phyloP scores from a whole-genome alignment of 345 rosid species.

The Pistacia integerrima region DNA sequence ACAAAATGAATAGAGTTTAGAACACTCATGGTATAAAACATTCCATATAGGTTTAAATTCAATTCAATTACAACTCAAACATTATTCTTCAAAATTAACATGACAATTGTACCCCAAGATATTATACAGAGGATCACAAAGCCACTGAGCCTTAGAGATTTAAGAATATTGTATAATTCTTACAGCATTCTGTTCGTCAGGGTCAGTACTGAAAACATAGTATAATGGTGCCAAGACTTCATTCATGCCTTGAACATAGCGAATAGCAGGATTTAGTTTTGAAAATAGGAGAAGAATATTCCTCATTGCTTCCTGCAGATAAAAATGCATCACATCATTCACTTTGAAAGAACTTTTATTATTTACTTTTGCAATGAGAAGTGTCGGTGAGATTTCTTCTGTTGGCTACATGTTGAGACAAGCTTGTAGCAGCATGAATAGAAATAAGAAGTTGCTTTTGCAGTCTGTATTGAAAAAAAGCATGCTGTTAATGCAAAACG shows the following conservation, averaged over 20 bases:
- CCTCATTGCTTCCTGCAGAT: conserved; percentile 65
- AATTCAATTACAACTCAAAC: neutral
- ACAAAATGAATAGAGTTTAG: neutral
- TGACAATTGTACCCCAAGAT: neutral
- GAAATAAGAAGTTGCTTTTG: neutral
- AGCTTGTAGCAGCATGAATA: neutral
- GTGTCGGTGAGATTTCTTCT: neutral
- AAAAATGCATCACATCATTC: neutral
- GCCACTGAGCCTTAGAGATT: conserved; percentile 5
- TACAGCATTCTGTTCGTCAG: conserved; percentile 59
- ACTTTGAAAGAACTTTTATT: conserved; percentile 4
- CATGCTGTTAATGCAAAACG: neutral
- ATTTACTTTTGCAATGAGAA: neutral
- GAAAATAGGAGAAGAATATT: conserved; percentile 67
- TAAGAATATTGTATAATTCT: conserved; percentile 26
- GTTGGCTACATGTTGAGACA: neutral
- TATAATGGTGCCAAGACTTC: conserved; percentile 77
- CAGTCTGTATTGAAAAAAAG: neutral
- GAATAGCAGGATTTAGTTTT: conserved; percentile 72
- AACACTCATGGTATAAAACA: neutral
- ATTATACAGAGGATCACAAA: neutral
- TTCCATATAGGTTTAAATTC: neutral
- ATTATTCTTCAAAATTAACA: neutral
- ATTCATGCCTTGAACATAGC: conserved; percentile 84
- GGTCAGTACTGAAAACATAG: conserved; percentile 60